Evolutionary conservation across 441 rosid species (phyloP).

Genomic region (Pelargonium australe): DNA sequence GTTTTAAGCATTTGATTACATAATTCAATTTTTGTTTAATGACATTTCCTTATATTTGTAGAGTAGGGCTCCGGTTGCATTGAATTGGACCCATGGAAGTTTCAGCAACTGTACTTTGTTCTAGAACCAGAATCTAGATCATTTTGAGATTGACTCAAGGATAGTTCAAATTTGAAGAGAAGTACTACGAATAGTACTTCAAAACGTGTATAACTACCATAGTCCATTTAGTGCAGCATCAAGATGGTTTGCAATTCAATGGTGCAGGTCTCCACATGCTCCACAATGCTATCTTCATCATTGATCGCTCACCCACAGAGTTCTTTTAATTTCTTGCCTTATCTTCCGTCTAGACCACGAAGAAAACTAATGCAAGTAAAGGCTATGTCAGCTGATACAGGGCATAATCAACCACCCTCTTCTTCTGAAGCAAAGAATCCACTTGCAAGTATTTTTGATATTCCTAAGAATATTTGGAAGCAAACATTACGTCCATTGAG

Average conservation of each 20-base stretch:
- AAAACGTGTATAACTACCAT: neutral
- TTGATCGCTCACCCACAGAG: slow-evolving; percentile 27
- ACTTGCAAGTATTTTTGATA: slow-evolving; percentile 56
- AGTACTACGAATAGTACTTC: neutral
- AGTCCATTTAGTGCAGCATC: slow-evolving; percentile 2
- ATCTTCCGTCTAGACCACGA: slow-evolving; percentile 46
- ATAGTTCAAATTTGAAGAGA: neutral
- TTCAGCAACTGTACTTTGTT: neutral
- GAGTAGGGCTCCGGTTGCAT: neutral
- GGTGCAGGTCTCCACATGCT: slow-evolving; percentile 45
- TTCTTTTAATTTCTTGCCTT: slow-evolving; percentile 42
- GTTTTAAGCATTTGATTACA: neutral
- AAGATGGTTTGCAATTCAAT: slow-evolving; percentile 53
- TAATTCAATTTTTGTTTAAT: neutral
- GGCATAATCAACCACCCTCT: slow-evolving; percentile 41
- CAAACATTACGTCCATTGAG: slow-evolving; percentile 68
- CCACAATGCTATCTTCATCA: slow-evolving; percentile 38
- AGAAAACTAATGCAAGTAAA: slow-evolving; percentile 28
- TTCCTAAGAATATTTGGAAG: slow-evolving; percentile 65
- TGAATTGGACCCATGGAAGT: neutral
- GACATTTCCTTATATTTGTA: neutral
- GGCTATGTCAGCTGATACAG: slow-evolving; percentile 48
- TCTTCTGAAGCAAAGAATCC: slow-evolving; percentile 47
- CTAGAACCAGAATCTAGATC: neutral
- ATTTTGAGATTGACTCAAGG: neutral